Conservation (phyloP, 2,329 filamentous ascomycete genomes). For the Drechslerella stenobrocha region DNA sequence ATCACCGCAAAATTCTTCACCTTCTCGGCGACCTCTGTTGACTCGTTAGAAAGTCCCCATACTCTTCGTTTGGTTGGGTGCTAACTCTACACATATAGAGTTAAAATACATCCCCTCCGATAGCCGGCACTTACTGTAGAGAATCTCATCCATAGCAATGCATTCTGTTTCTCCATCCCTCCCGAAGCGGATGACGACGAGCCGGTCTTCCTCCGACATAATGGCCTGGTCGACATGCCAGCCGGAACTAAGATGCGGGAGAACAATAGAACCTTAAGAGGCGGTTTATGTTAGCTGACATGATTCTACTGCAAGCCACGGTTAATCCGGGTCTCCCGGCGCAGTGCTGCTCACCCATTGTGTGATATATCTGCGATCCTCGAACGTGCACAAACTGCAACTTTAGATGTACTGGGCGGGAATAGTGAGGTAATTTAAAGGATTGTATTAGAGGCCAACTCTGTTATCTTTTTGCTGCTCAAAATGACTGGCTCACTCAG, state of each 20-base stretch:
- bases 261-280: constrained; percentile 77
- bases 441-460: no score
- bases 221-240: constrained; percentile 99
- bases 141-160: constrained; percentile 85
- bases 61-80: no score
- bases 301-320: no score
- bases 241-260: constrained; percentile 85
- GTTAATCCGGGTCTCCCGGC: no score
- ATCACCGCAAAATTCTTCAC: constrained; percentile 93
- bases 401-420: no score
- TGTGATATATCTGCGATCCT: no score
- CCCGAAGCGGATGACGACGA: constrained; percentile 92
- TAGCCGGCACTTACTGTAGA: constrained; percentile 66
- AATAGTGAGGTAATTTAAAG: no score
- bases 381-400: no score
- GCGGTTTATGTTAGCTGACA: background rate
- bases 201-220: constrained; percentile 82
- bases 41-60: no score
- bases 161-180: constrained; percentile 78
- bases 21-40: constrained; percentile 72
- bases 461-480: no score
- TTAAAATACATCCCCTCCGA: background rate
- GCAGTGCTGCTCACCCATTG: no score
- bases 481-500: no score
- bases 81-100: background rate